Evolutionary conservation across 495 filamentous ascomycete species (phyloP), one percentile per base, ranked within the genome.

Genomic region (Hyphodiscus hymeniophilus): DNA sequence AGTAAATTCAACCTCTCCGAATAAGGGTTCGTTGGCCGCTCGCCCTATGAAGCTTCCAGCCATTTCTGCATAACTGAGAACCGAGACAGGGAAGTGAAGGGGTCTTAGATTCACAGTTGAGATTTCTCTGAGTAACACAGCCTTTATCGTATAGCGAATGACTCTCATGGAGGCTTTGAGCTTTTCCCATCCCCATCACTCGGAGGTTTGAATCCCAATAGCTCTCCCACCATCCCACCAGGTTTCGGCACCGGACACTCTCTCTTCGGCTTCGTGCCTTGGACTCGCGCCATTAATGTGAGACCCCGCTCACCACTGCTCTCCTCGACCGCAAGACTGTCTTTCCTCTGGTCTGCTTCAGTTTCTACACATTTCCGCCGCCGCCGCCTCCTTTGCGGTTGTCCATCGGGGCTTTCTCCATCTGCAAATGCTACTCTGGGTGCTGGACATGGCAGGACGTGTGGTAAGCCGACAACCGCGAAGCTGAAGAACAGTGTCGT

Each of bases 401-500:
- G 55, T 15, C 21, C 41, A 41, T 73, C 61, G 24, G 69, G 64
- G 56, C 75, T 74, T 24, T 81, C 78, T 31, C 74, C 82, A 61
- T 91, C 85, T 56, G 84, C 80, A 50, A 80, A 81, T 26, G 81
- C 78, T 32, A 80, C 71, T 50, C 84, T 75, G n/a, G 84, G 84
- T 42, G 87, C 84, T 3, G 92, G 92, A 64, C 92, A 98, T 1
- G 92, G 92, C 38, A 98, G 75, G n/a, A 94, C 59, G 59, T 98
- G 92, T 21, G 92, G 92, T 42, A 95, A 71, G 34, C 77, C 86
- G 50, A 98, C 92, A 48, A 96, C 87, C 54, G 95, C 74, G 62
- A 98, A 94, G 53, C 84, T 87, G 18, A 87, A 78, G n/a, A 85
- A 70, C 30, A 96, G 74, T n/a, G 89, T 96, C n/a, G 83, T 85